Percentiles rank a stretch among this genome's conserved stretches.
phyloP scores from a whole-genome alignment of 371 early-diverging fungal genomes.

The Mortierella sp. region DNA sequence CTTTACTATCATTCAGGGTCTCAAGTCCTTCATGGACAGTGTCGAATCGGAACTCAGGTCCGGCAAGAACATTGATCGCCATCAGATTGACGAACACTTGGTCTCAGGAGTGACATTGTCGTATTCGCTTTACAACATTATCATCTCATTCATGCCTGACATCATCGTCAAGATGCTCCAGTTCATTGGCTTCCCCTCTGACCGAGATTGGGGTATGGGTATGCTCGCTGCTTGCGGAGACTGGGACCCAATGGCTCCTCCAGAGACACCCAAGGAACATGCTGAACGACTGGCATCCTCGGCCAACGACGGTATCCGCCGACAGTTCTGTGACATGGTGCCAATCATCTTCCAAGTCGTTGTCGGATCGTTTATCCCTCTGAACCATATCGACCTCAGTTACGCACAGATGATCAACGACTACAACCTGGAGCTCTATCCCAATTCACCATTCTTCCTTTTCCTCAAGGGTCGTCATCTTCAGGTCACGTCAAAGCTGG shows the following conservation, averaged over 20 bases:
- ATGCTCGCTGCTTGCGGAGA: constrained; percentile 48
- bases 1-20: constrained; percentile 51
- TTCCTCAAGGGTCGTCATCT: constrained; percentile 52
- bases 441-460: constrained; percentile 37
- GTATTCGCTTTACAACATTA: constrained; percentile 52
- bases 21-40: constrained; percentile 51
- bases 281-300: constrained; percentile 48
- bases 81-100: constrained; percentile 50
- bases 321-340: constrained; percentile 55
- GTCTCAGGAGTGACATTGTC: constrained; percentile 50
- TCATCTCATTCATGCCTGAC: constrained; percentile 48
- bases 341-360: constrained; percentile 52
- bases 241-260: constrained; percentile 47
- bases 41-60: constrained; percentile 44
- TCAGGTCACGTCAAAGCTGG: constrained; percentile 40
- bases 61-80: constrained; percentile 46
- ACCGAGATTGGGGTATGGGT: constrained; percentile 54
- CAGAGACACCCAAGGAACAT: constrained; percentile 30
- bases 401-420: constrained; percentile 51
- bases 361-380: constrained; percentile 47
- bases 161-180: constrained; percentile 52
- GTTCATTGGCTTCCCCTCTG: constrained; percentile 50
- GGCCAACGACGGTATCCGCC: constrained; percentile 46
- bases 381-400: constrained; percentile 48
- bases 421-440: constrained; percentile 49